These are phyloP conservation scores for Penicillium goetzii DNA, from an alignment of 495 filamentous ascomycete species.

Conservation along the genomic window DNA sequence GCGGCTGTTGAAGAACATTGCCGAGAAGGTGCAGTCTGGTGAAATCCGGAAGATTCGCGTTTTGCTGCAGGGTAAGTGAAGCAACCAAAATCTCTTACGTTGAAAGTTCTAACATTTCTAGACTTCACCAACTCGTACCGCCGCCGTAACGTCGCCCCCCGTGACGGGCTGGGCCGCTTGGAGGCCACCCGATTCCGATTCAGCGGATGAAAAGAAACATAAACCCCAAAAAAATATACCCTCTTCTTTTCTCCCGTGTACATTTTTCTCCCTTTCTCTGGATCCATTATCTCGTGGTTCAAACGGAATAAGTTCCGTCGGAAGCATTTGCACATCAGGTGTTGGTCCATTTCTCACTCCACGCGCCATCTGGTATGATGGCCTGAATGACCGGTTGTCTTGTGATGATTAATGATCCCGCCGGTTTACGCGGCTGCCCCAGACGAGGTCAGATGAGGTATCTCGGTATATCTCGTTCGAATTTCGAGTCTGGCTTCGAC, in stretches of 20 bases:
- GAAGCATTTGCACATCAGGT: conserved; percentile 34
- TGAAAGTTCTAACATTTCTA: conserved; percentile 13
- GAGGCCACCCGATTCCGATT: conserved; percentile 88
- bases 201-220: conserved; percentile 50
- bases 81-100: neutral
- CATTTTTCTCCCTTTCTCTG: conserved; percentile 12
- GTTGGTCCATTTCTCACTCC: conserved; percentile 20
- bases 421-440: conserved; percentile 8
- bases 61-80: conserved; percentile 69
- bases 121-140: conserved; percentile 96
- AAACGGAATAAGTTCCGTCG: conserved; percentile 19
- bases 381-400: conserved; percentile 26
- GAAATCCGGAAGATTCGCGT: conserved; percentile 81
- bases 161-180: conserved; percentile 83
- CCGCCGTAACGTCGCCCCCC: conserved; percentile 88
- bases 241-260: conserved; percentile 24
- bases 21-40: conserved; percentile 66
- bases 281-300: conserved; percentile 10
- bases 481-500: conserved; percentile 11
- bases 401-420: conserved; percentile 27
- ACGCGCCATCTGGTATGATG: conserved; percentile 31
- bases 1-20: conserved; percentile 66
- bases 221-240: neutral
- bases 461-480: neutral
- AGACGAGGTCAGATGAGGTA: neutral